Conservation (phyloP, 2,329 filamentous ascomycete species). For the Lachnellula cervina region DNA sequence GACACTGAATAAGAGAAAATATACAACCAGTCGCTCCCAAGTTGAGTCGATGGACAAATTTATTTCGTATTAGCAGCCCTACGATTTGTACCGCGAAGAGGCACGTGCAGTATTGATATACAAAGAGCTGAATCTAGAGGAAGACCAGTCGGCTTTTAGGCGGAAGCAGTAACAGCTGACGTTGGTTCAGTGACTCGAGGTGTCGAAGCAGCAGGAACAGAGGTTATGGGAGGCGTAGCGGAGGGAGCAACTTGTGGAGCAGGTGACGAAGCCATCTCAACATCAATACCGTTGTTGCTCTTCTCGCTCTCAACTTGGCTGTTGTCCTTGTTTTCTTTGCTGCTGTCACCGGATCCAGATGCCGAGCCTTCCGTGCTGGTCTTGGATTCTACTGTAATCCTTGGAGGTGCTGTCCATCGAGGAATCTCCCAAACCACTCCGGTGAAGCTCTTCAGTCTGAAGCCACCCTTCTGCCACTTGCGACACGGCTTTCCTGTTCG, state of each 20-base stretch:
- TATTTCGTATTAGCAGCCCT: no score
- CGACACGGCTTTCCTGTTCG: conserved; percentile 87
- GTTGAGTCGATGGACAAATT: no score
- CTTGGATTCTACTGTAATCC: conserved; percentile 41
- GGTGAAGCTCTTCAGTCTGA: conserved; percentile 88
- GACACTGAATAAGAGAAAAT: no score
- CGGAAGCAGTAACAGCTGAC: conserved; percentile 12
- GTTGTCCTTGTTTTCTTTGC: conserved; percentile 63
- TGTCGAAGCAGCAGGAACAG: conserved; percentile 32
- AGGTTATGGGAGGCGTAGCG: conserved; percentile 10
- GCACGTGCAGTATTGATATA: neutral
- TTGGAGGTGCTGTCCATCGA: conserved; percentile 75
- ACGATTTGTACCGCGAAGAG: neutral
- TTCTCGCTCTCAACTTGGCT: conserved; percentile 49
- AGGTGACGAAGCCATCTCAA: conserved; percentile 55
- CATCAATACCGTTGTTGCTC: conserved; percentile 54
- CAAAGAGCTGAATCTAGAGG: neutral
- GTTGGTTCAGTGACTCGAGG: conserved; percentile 8
- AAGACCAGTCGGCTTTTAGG: neutral
- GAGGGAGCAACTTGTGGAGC: conserved; percentile 25
- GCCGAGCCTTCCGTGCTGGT: conserved; percentile 43
- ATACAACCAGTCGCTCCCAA: no score
- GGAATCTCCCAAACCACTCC: conserved; percentile 77
- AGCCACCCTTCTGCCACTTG: conserved; percentile 79
- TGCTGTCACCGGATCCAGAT: conserved; percentile 43